A percentile compares a stretch with the other conserved stretches of the same genome.
phyloP scores from a whole-genome alignment of 2,329 filamentous ascomycete genomes.

The Sarocladium oryzae region DNA sequence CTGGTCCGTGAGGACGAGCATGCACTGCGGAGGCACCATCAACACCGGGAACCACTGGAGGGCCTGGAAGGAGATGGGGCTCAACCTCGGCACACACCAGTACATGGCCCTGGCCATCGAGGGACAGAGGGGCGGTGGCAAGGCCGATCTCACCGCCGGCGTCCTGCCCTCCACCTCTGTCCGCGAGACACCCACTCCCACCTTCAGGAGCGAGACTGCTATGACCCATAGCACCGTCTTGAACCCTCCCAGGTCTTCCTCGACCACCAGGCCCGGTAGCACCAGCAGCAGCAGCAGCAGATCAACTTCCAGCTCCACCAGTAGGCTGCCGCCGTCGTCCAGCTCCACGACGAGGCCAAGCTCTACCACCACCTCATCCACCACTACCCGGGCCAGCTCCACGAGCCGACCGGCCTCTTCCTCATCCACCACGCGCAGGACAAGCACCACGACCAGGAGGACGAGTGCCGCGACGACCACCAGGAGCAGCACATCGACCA shows the following conservation, averaged over 20 bases:
- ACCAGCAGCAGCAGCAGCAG: neutral
- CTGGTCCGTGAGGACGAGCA: constrained; percentile 38
- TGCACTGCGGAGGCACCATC: constrained; percentile 41
- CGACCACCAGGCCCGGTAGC: neutral
- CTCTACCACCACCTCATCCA: neutral
- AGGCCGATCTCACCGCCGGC: constrained; percentile 5
- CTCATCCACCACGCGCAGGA: neutral
- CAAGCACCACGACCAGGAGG: neutral
- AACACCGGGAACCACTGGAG: constrained; percentile 43
- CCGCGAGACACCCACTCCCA: constrained; percentile 1
- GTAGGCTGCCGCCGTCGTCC: neutral
- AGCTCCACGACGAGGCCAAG: neutral
- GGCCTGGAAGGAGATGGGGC: constrained; percentile 33
- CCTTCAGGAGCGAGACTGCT: neutral
- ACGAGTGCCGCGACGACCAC: neutral
- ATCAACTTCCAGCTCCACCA: neutral
- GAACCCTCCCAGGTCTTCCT: neutral
- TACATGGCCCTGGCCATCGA: constrained; percentile 7
- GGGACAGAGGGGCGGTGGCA: constrained; percentile 4
- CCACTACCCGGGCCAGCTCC: neutral
- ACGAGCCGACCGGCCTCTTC: neutral
- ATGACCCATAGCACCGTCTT: neutral
- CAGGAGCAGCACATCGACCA: neutral
- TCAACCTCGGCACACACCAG: constrained; percentile 6
- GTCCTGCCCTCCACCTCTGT: neutral